These are phyloP conservation scores for Saksenaea oblongispora DNA, from an alignment of 371 early-diverging fungal species.

Conservation along the genomic window DNA sequence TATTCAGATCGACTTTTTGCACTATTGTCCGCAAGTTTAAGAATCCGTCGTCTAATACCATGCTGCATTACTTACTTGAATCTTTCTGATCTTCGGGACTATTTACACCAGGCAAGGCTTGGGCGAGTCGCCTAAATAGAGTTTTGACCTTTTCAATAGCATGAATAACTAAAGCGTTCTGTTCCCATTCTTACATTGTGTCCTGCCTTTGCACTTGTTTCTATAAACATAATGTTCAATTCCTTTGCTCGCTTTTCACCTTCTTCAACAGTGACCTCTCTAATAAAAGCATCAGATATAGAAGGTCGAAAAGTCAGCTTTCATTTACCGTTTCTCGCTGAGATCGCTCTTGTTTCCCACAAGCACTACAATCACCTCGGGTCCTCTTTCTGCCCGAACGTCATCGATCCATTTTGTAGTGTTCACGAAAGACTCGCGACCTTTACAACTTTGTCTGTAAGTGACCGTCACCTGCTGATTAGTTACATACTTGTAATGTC, in stretches of 20 bases:
- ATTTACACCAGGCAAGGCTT: constrained; percentile 92
- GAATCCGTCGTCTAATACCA: not conserved
- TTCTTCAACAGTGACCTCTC: constrained; percentile 93
- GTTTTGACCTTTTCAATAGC: constrained; percentile 66
- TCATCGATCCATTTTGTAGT: constrained; percentile 99
- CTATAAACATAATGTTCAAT: constrained; percentile 95
- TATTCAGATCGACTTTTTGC: constrained; percentile 28
- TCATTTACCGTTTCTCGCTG: constrained; percentile 80
- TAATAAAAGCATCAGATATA: constrained; percentile 10
- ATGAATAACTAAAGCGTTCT: not conserved
- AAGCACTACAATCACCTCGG: constrained; percentile 95
- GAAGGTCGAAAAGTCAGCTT: not conserved
- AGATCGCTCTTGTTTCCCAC: constrained; percentile 99
- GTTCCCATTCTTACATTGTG: constrained; percentile 65
- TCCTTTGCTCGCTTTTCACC: constrained; percentile 96
- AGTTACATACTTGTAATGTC: constrained; percentile 82
- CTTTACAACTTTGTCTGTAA: constrained; percentile 34
- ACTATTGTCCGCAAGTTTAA: constrained; percentile 6
- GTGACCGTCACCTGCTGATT: not conserved
- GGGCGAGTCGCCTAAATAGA: constrained; percentile 94
- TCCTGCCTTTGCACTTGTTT: constrained; percentile 96
- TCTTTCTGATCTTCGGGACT: constrained; percentile 41
- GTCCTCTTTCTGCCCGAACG: constrained; percentile 95
- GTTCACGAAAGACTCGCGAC: constrained; percentile 90
- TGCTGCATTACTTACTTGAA: constrained; percentile 27